Conservation (phyloP, 2,329 filamentous ascomycete species). For the Epichloe glyceriae region DNA sequence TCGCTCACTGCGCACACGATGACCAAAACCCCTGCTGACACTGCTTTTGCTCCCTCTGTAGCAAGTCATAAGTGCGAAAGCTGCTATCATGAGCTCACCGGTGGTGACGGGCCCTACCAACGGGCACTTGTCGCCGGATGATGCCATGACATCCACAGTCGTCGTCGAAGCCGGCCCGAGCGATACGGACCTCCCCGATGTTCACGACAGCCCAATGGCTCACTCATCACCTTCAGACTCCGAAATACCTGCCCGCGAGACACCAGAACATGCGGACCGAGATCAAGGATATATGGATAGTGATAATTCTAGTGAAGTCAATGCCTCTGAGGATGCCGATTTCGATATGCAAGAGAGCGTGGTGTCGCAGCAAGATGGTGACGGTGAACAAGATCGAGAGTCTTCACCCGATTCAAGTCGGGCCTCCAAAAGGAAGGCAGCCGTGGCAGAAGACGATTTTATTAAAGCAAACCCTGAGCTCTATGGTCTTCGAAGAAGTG, state of each 20-base stretch:
- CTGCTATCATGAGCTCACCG: constrained; percentile 51
- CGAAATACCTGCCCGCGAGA: constrained; percentile 26
- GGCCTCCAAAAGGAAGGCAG: constrained; percentile 59
- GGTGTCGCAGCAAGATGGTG: constrained; percentile 30
- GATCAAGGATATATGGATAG: constrained; percentile 30
- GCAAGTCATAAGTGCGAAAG: constrained; percentile 46
- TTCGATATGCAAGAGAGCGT: constrained; percentile 59
- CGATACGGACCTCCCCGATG: constrained; percentile 68
- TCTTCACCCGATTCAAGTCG: constrained; percentile 59
- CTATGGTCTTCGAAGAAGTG: constrained; percentile 87
- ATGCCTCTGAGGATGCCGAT: constrained; percentile 56
- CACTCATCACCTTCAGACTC: constrained; percentile 31
- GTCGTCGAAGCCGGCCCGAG: constrained; percentile 21
- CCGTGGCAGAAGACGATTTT: constrained; percentile 62
- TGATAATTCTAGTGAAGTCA: constrained; percentile 36
- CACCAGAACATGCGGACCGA: constrained; percentile 26
- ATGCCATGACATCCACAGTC: constrained; percentile 27
- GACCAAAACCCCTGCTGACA: constrained; percentile 19
- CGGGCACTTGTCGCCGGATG: constrained; percentile 47
- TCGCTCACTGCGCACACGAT: constrained; percentile 7
- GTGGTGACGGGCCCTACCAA: constrained; percentile 51
- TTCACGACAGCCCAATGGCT: constrained; percentile 43
- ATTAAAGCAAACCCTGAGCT: constrained; percentile 88
- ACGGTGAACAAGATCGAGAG: constrained; percentile 41
- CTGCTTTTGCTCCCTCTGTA: constrained; percentile 21